Evolutionary conservation across 2,329 filamentous ascomycete genomes (phyloP).

Genomic region (Mycosphaerella arachidis): DNA sequence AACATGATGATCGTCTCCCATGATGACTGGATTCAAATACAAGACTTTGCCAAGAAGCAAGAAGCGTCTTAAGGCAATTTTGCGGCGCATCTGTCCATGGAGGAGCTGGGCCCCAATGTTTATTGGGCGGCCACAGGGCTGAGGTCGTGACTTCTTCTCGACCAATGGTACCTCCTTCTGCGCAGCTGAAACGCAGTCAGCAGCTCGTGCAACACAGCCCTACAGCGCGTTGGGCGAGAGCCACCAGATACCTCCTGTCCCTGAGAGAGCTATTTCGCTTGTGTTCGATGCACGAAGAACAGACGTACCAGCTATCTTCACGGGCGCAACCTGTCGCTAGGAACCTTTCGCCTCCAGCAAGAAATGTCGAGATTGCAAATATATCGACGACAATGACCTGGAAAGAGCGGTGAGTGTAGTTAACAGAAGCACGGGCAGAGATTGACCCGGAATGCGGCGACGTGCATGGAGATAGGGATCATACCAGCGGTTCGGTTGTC

Average conservation of each 20-base stretch:
- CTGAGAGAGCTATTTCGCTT: background rate
- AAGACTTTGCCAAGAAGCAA: slow-evolving; percentile 17
- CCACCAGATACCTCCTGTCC: background rate
- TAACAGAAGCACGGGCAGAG: background rate
- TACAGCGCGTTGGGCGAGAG: background rate
- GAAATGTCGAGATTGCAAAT: background rate
- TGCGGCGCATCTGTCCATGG: background rate
- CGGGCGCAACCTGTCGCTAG: background rate
- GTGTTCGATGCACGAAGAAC: background rate
- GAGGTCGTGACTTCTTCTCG: background rate
- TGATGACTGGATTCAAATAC: slow-evolving; percentile 14
- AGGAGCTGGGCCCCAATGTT: too few relatives aligned
- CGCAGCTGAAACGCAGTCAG: background rate
- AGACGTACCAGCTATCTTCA: background rate
- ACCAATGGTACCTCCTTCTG: background rate
- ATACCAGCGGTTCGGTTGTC: background rate
- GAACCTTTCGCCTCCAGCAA: background rate
- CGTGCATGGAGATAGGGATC: background rate
- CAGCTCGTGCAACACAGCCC: background rate
- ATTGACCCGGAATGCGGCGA: background rate
- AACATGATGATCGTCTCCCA: slow-evolving; percentile 18
- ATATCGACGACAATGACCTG: background rate
- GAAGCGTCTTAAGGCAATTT: slow-evolving; percentile 11
- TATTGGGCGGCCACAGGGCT: background rate
- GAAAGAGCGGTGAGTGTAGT: background rate